A percentile compares a stretch with the other conserved stretches of the same genome.
These are phyloP conservation scores for Ambrosia artemisiifolia DNA, from an alignment of 129 eudicot species.

Conservation along the genomic window DNA sequence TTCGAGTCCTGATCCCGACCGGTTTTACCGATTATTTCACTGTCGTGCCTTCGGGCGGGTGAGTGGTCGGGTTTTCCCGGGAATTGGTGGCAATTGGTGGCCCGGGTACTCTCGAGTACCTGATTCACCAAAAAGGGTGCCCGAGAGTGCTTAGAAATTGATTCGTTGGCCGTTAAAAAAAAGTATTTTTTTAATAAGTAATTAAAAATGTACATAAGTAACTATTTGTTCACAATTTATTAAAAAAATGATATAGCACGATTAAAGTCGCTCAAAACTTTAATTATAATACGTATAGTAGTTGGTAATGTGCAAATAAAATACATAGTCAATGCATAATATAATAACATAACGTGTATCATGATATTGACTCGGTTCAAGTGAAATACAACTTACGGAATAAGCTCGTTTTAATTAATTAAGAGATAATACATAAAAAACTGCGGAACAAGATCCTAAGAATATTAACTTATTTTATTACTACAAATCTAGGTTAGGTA, in stretches of 20 bases:
- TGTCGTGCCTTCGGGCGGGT: too few species aligned
- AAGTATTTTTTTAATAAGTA: neutral
- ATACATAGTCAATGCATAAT: neutral
- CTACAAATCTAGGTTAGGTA: too few species aligned
- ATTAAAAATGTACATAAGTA: neutral
- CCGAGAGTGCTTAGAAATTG: too few species aligned
- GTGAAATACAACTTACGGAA: neutral
- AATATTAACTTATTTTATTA: neutral
- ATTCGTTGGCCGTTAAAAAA: too few species aligned
- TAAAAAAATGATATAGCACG: neutral
- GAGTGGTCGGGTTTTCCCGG: too few species aligned
- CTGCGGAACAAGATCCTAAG: neutral
- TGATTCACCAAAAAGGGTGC: too few species aligned
- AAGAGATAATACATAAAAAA: neutral
- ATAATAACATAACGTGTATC: neutral
- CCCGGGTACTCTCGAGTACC: too few species aligned
- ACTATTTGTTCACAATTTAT: neutral
- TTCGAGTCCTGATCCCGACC: too few species aligned
- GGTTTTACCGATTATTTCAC: too few species aligned
- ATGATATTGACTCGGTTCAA: neutral
- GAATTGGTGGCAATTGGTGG: too few species aligned
- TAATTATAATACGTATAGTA: neutral
- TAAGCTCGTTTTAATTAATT: neutral
- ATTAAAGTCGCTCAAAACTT: neutral
- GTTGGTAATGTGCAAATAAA: neutral